Evolutionary conservation across 495 filamentous ascomycete genomes (phyloP).

Genomic region (Xylaria longipes): DNA sequence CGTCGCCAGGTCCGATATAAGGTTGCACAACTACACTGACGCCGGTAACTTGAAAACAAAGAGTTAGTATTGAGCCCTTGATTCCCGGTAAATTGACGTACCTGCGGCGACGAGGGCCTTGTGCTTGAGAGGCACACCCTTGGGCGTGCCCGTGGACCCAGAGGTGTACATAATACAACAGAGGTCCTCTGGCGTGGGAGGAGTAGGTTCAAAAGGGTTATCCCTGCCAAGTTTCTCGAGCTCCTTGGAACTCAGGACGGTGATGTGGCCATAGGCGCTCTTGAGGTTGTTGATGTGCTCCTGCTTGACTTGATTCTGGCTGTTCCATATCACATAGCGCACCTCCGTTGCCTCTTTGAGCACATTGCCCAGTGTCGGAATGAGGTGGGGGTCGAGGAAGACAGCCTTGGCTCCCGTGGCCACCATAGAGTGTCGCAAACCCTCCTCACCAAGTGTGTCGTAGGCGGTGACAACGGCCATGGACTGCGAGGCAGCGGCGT

Average conservation of each 20-base stretch:
- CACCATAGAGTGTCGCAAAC: slow-evolving; percentile 86
- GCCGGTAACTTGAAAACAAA: slow-evolving; percentile 70
- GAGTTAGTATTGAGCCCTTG: slow-evolving; percentile 25
- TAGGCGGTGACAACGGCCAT: slow-evolving; percentile 96
- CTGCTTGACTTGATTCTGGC: slow-evolving; percentile 74
- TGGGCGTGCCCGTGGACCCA: slow-evolving; percentile 94
- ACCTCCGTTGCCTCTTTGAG: slow-evolving; percentile 80
- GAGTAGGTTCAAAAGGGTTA: slow-evolving; percentile 80
- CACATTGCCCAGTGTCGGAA: slow-evolving; percentile 80
- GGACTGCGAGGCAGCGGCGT: slow-evolving; percentile 81
- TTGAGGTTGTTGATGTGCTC: slow-evolving; percentile 82
- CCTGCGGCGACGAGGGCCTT: slow-evolving; percentile 86
- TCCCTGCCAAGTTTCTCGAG: slow-evolving; percentile 81
- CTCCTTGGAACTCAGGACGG: slow-evolving; percentile 83
- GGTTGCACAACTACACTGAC: slow-evolving; percentile 83
- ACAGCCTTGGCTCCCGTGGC: slow-evolving; percentile 87
- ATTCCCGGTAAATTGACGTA: slow-evolving; percentile 49
- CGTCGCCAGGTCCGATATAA: slow-evolving; percentile 86
- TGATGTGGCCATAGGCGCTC: slow-evolving; percentile 70
- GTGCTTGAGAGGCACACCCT: slow-evolving; percentile 93
- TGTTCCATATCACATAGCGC: slow-evolving; percentile 89
- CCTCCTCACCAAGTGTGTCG: slow-evolving; percentile 94
- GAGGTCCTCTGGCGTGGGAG: slow-evolving; percentile 83
- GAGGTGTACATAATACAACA: slow-evolving; percentile 99
- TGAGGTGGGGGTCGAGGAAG: slow-evolving; percentile 86